Conservation (phyloP, 352 stramenopile genomes). For the Phytophthora quininea region DNA sequence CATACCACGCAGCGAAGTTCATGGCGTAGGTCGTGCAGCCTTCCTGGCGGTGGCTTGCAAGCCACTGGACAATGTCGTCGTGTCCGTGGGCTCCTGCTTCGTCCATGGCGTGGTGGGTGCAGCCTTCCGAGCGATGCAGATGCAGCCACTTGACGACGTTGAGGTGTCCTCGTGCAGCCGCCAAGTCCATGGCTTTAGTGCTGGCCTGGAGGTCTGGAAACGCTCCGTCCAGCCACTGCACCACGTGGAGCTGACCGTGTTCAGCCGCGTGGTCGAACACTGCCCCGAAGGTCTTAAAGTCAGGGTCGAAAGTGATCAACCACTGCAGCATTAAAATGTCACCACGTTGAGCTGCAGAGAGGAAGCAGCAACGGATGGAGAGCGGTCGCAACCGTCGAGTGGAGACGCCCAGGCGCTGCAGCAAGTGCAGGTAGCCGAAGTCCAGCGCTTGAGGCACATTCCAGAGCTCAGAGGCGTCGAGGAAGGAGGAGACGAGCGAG, state of each 20-base stretch:
- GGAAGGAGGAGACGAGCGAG: constrained; percentile 30
- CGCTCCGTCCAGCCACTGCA: constrained; percentile 35
- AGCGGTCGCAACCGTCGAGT: constrained; percentile 27
- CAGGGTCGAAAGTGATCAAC: constrained; percentile 26
- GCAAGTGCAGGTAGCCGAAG: constrained; percentile 32
- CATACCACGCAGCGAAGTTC: constrained; percentile 43
- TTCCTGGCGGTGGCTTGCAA: constrained; percentile 30
- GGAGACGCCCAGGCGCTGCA: constrained; percentile 32
- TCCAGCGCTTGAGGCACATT: constrained; percentile 38
- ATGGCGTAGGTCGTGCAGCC: constrained; percentile 47
- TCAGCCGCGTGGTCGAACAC: constrained; percentile 40
- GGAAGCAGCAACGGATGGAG: constrained; percentile 28
- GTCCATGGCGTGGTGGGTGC: constrained; percentile 40
- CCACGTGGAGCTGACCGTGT: constrained; percentile 34
- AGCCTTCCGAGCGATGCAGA: constrained; percentile 30
- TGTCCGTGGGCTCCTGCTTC: constrained; percentile 35
- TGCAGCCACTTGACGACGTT: constrained; percentile 61
- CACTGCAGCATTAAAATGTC: constrained; percentile 32
- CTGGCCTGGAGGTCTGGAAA: constrained; percentile 19
- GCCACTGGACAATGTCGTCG: constrained; percentile 37
- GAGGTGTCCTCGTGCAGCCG: constrained; percentile 47
- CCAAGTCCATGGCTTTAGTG: constrained; percentile 40
- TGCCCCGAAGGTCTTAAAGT: constrained; percentile 15
- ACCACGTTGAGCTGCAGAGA: constrained; percentile 32
- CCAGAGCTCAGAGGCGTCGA: constrained; percentile 32